phyloP scores from a whole-genome alignment of 2,329 filamentous ascomycete species.

The Aureobasidium sp. region DNA sequence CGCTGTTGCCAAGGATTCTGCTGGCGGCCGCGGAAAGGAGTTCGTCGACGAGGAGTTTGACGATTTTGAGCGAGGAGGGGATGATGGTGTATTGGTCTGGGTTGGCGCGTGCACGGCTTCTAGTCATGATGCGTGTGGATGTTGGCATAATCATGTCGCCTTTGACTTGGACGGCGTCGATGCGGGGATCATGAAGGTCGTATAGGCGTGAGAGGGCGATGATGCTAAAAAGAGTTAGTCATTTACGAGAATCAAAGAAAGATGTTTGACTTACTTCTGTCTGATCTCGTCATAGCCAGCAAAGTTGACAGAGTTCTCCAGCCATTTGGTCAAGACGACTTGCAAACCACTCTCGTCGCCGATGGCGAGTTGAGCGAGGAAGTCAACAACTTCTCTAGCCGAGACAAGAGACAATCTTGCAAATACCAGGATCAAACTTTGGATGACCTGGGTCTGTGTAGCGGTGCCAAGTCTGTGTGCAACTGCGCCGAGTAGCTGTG shows the following conservation, averaged over 20 bases:
- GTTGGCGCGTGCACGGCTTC: constrained; percentile 80
- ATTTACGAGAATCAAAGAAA: background rate
- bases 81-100: constrained; percentile 87
- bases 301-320: constrained; percentile 95
- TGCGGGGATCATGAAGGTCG: constrained; percentile 71
- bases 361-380: constrained; percentile 64
- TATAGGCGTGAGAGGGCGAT: constrained; percentile 91
- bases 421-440: constrained; percentile 92
- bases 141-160: constrained; percentile 80
- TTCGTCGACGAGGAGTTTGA: constrained; percentile 93
- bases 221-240: constrained; percentile 50
- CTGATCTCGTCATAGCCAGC: constrained; percentile 97
- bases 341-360: constrained; percentile 74
- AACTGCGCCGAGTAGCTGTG: constrained; percentile 81
- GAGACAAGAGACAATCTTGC: constrained; percentile 80
- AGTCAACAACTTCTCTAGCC: constrained; percentile 83
- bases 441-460: constrained; percentile 81
- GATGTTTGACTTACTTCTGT: constrained; percentile 65
- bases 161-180: constrained; percentile 76
- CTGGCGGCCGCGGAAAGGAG: constrained; percentile 69
- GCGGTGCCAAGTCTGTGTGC: constrained; percentile 77
- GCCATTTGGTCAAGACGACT: constrained; percentile 87
- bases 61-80: constrained; percentile 82
- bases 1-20: constrained; percentile 36
- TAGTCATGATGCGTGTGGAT: constrained; percentile 83